phyloP scores from a whole-genome alignment of 164 flowering plant genomes.

The Warburgia ugandensis region DNA sequence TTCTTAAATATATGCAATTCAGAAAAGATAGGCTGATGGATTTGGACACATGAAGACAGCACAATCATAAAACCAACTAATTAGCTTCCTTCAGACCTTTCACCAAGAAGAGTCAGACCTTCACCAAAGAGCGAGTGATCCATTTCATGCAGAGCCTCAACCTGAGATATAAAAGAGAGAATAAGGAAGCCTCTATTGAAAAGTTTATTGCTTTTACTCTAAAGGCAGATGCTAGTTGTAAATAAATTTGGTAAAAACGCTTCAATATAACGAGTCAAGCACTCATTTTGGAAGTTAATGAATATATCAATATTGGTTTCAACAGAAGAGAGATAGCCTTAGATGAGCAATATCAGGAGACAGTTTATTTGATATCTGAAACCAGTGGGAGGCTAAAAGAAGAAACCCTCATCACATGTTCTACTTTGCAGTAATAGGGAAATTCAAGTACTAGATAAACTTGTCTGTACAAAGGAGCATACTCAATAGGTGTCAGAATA shows the following conservation, averaged over 20 bases:
- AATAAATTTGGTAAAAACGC: neutral
- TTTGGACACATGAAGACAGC: neutral
- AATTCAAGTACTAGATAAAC: too few species aligned
- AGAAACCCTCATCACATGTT: too few species aligned
- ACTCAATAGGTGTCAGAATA: too few species aligned
- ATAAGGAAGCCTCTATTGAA: neutral
- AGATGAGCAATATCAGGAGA: too few species aligned
- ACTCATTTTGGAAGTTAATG: too few species aligned
- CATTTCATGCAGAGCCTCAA: constrained; percentile 49
- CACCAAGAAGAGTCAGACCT: constrained; percentile 79
- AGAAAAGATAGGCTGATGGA: neutral
- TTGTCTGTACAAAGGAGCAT: too few species aligned
- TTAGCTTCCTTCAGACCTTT: constrained; percentile 43
- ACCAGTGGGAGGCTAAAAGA: too few species aligned
- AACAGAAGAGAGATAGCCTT: neutral
- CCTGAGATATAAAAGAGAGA: constrained; percentile 31
- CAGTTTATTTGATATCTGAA: too few species aligned
- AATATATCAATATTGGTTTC: neutral
- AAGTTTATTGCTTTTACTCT: neutral
- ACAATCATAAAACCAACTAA: too few species aligned
- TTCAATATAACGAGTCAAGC: too few species aligned
- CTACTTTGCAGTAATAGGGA: too few species aligned
- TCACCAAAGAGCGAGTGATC: constrained; percentile 69
- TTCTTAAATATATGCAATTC: neutral
- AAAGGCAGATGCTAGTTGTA: neutral